Percentiles rank a stretch among this genome's conserved stretches.
Evolutionary conservation across 257 asterid genomes (phyloP).

Genomic region (Rehmannia glutinosa): DNA sequence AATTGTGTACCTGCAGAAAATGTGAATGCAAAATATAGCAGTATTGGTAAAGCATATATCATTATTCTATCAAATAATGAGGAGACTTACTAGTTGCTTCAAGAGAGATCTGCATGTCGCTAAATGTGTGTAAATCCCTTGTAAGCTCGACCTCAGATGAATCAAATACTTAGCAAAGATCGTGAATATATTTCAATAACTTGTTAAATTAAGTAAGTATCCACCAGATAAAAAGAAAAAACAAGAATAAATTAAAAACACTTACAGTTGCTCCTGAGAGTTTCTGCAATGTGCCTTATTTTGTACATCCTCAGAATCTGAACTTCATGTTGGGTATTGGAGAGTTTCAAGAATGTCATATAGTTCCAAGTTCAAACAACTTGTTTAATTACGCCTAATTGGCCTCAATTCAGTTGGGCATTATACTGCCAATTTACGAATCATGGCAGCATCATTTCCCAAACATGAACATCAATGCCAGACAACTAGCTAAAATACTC

Average conservation of each 20-base stretch:
- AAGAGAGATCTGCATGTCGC: background rate
- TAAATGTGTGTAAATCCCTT: too few species aligned
- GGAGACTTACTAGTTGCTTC: conserved; percentile 9
- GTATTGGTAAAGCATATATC: background rate
- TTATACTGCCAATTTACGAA: too few species aligned
- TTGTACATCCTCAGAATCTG: background rate
- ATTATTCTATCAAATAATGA: background rate
- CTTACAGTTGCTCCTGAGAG: background rate
- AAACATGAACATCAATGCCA: background rate
- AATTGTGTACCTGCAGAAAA: background rate
- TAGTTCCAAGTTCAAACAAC: background rate
- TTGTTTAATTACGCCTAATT: background rate
- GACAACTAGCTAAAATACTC: background rate
- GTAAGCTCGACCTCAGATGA: background rate
- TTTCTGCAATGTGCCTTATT: background rate
- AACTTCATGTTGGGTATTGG: background rate
- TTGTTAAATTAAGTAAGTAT: background rate
- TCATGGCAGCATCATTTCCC: too few species aligned
- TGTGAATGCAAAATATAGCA: background rate
- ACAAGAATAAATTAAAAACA: background rate
- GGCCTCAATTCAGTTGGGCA: too few species aligned
- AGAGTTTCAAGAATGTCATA: conserved; percentile 11
- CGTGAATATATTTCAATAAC: background rate
- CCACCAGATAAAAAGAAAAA: background rate
- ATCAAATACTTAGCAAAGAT: background rate